Evolutionary conservation across 176 grass and related monocot species (phyloP), one percentile per base, ranked within the genome.

Genomic region (Triticum dicoccoides): DNA sequence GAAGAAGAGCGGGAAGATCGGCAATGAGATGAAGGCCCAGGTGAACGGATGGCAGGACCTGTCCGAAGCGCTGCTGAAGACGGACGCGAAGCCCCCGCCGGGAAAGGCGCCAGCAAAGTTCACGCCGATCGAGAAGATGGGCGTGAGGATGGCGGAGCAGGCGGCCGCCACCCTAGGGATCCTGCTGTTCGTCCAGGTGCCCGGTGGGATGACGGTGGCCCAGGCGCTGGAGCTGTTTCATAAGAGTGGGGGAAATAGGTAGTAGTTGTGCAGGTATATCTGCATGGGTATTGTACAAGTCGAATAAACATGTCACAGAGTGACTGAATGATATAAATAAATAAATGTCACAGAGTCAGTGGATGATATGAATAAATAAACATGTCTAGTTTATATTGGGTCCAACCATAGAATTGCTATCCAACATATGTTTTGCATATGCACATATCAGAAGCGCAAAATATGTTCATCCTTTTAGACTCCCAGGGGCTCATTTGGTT

Each of bases 31-130:
- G 67, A 73, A 27, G 54, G 9, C 7, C 52, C 77, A 80, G 77
- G 75, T 79, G 45, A 80, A 80, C 25, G 76, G 84, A 51, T 86
- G 84, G 76, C 3, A 71, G 76, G 18, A 72, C 76, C 52, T 81
- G 20, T 87, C 85, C 41, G 15, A 1, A 0, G 78, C 78, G 39
- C 64, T 66, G 27, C 12, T 66, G 64, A 66, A 12, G 27, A 45
- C 21, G n/a, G 83, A 77, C 38, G 54, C 12, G 8, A 11, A 0
- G 39, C 56, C 32, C 3, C 10, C 65, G 61, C 29, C 12, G 3
- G 51, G 51, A 56, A 56, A 56, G 51, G 13, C 32, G 5, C 10
- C 65, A 30, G 73, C 20, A 1, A 8, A 0, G 61, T 85, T 77
- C 61, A 66, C 64, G 64, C 64, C 64, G 64, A 15, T 66, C 27